Conservation (phyloP, 805 yeast species). For the Metschnikowia cubensis region DNA sequence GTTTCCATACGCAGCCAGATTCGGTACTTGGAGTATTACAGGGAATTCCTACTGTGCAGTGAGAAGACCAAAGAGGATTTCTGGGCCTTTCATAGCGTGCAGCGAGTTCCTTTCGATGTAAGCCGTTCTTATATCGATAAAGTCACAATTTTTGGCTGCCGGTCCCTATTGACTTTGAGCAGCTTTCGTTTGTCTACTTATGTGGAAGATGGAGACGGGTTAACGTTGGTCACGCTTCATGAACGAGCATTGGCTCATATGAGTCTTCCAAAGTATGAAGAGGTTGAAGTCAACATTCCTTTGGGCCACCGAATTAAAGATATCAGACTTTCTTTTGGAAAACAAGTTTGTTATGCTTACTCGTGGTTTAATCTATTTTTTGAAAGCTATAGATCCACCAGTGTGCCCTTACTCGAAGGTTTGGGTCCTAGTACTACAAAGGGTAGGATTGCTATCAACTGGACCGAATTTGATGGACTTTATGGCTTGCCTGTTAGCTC, state of each 20-base stretch:
- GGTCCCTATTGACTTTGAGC: conserved; percentile 10
- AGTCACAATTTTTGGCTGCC: conserved; percentile 10
- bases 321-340: conserved; percentile 14
- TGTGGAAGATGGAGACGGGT: conserved; percentile 5
- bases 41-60: background rate
- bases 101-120: conserved; percentile 5
- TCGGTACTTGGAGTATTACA: conserved; percentile 59
- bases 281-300: conserved; percentile 4
- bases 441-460: conserved; percentile 9
- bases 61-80: conserved; percentile 5
- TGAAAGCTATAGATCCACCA: conserved; percentile 11
- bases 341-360: conserved; percentile 17
- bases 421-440: background rate
- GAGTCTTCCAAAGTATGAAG: background rate
- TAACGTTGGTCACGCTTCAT: conserved; percentile 1
- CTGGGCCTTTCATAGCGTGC: conserved; percentile 5
- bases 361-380: conserved; percentile 33
- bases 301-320: conserved; percentile 14
- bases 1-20: conserved; percentile 69
- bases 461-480: conserved; percentile 61
- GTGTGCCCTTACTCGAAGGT: conserved; percentile 8
- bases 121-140: conserved; percentile 10
- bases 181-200: conserved; percentile 13
- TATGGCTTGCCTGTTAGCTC: conserved; percentile 60
- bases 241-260: conserved; percentile 2